These are phyloP conservation scores for Hymenoscyphus infarciens DNA, from an alignment of 2,329 filamentous ascomycete genomes.

Conservation along the genomic window DNA sequence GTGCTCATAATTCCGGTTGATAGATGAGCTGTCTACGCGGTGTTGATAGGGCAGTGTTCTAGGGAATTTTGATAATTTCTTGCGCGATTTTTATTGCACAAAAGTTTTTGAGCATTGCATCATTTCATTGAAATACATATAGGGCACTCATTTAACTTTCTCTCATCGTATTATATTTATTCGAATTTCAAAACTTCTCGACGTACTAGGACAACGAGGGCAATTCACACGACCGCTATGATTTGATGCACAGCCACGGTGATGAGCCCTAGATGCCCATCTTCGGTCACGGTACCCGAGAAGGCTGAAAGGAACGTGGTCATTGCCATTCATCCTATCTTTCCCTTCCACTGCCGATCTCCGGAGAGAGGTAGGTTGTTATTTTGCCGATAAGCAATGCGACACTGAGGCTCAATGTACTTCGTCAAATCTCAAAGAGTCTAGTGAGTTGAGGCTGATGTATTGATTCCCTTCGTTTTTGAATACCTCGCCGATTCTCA, in stretches of 20 bases:
- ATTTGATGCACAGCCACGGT: slow-evolving; percentile 5
- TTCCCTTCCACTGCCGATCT: neutral
- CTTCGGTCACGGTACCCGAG: slow-evolving; percentile 7
- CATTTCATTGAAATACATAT: neutral
- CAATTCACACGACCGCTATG: neutral
- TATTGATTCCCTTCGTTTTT: neutral
- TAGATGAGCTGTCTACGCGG: neutral
- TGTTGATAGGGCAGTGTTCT: neutral
- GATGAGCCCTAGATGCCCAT: slow-evolving; percentile 1
- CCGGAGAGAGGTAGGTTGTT: neutral
- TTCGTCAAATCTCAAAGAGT: neutral
- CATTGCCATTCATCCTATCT: slow-evolving; percentile 12
- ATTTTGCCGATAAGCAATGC: slow-evolving; percentile 7
- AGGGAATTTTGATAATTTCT: neutral
- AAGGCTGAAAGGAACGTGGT: slow-evolving; percentile 14
- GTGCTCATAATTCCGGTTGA: neutral
- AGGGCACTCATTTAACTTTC: neutral
- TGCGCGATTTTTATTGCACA: neutral
- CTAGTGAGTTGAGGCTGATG: slow-evolving; percentile 8
- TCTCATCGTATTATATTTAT: neutral
- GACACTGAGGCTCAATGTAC: slow-evolving; percentile 14
- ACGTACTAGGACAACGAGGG: neutral
- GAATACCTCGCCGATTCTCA: neutral
- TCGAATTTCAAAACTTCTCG: neutral
- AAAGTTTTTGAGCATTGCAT: neutral